Evolutionary conservation across 768 basidiomycete genomes (phyloP).

Genomic region (Mycena floridula): DNA sequence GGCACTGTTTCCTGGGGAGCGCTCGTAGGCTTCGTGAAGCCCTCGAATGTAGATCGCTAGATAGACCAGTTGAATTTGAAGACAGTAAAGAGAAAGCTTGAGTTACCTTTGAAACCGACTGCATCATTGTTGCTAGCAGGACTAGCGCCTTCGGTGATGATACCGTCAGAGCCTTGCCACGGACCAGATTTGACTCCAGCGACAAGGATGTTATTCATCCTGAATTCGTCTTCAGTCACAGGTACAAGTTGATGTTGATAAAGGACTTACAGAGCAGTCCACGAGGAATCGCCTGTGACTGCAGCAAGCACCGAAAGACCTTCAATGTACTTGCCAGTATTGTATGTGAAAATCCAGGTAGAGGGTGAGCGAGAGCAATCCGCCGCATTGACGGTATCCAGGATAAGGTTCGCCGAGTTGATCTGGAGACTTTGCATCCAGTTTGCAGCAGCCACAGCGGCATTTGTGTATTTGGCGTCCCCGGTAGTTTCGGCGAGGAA

Average conservation of each 20-base stretch:
- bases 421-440: conserved; percentile 46
- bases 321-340: conserved; percentile 50
- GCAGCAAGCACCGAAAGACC: conserved; percentile 39
- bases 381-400: conserved; percentile 41
- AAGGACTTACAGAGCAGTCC: conserved; percentile 36
- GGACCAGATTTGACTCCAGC: conserved; percentile 34
- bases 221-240: conserved; percentile 14
- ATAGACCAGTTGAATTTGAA: too few species aligned
- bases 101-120: conserved; percentile 48
- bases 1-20: conserved; percentile 28
- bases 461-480: conserved; percentile 38
- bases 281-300: conserved; percentile 34
- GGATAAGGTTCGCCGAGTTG: conserved; percentile 32
- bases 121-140: conserved; percentile 34
- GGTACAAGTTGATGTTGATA: neutral
- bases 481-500: conserved; percentile 40
- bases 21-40: conserved; percentile 36
- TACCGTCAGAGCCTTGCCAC: conserved; percentile 44
- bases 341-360: conserved; percentile 42
- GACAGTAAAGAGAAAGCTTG: too few species aligned
- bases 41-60: conserved; percentile 41
- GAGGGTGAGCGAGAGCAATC: conserved; percentile 41
- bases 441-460: conserved; percentile 38
- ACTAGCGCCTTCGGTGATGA: too few species aligned
- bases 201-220: conserved; percentile 29